Evolutionary conservation across 352 stramenopile genomes (phyloP).

Genomic region (Globisporangium takayamanum): DNA sequence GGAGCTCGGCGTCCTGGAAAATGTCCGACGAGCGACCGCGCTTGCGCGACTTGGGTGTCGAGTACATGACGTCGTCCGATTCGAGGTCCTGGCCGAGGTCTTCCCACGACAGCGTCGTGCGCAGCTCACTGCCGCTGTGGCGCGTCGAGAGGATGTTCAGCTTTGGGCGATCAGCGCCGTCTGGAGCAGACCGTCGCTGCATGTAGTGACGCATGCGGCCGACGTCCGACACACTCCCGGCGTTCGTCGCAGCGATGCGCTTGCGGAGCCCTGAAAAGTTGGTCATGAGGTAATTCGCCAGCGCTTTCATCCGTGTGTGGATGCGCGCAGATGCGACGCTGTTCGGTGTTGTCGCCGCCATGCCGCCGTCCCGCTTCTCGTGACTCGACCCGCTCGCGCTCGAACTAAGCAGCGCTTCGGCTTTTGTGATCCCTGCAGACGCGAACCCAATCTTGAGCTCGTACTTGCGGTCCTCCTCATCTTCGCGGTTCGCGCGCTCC

Average conservation of each 20-base stretch:
- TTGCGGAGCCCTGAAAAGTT: constrained; percentile 30
- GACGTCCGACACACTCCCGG: constrained; percentile 26
- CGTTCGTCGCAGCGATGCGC: constrained; percentile 14
- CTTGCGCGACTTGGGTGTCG: constrained; percentile 41
- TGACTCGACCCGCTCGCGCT: constrained; percentile 7
- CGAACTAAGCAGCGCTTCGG: constrained; percentile 3
- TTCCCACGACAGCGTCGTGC: constrained; percentile 40
- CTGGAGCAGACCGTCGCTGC: constrained; percentile 34
- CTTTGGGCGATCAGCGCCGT: constrained; percentile 29
- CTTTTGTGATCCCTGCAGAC: constrained; percentile 3
- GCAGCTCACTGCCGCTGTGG: constrained; percentile 37
- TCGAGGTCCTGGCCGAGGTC: constrained; percentile 28
- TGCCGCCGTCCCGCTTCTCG: constrained; percentile 7
- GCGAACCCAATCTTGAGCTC: constrained; percentile 36
- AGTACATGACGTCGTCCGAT: constrained; percentile 37
- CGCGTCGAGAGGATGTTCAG: constrained; percentile 34
- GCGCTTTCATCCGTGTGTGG: constrained; percentile 34
- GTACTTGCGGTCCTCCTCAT: constrained; percentile 26
- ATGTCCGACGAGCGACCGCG: constrained; percentile 34
- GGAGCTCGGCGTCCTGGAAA: constrained; percentile 43
- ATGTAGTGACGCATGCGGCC: constrained; percentile 36
- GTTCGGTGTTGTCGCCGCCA: constrained; percentile 7
- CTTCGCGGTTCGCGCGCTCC: constrained; percentile 7
- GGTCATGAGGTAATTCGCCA: constrained; percentile 40
- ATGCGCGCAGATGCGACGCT: constrained; percentile 9